A percentile compares a stretch with the other conserved stretches of the same genome.
phyloP scores from a whole-genome alignment of 129 eudicot genomes.

The Flaveria linearis region DNA sequence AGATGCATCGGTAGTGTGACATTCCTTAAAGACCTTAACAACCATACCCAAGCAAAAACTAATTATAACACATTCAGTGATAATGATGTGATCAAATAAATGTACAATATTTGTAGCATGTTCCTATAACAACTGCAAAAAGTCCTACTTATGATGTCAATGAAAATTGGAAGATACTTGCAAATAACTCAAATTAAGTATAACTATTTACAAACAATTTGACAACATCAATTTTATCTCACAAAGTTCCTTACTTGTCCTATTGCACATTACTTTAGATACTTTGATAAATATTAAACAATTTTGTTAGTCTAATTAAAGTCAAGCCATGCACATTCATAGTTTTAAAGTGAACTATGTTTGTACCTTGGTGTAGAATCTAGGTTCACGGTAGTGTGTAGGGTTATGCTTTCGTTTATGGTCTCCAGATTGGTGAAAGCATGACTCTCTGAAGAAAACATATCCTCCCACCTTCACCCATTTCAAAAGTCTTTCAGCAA shows the following conservation, averaged over 20 bases:
- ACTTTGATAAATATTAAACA: neutral
- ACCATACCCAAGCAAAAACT: slow-evolving; percentile 13
- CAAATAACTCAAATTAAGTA: neutral
- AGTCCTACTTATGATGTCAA: neutral
- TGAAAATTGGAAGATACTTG: neutral
- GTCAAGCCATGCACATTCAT: neutral
- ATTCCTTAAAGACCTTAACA: slow-evolving; percentile 75
- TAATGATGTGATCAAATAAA: neutral
- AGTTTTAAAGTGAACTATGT: neutral
- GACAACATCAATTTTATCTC: neutral
- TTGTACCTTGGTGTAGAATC: slow-evolving; percentile 87
- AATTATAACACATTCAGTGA: neutral
- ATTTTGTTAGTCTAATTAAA: neutral
- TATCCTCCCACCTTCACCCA: slow-evolving; percentile 96
- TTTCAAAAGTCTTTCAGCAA: slow-evolving; percentile 64
- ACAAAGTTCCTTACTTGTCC: neutral
- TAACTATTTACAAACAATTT: slow-evolving; percentile 5
- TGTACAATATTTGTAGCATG: slow-evolving; percentile 4
- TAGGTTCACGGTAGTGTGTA: slow-evolving; percentile 87
- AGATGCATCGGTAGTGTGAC: slow-evolving; percentile 55
- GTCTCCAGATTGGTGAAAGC: slow-evolving; percentile 95
- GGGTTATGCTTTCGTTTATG: slow-evolving; percentile 80
- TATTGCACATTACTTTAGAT: slow-evolving; percentile 4
- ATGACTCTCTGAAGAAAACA: slow-evolving; percentile 88
- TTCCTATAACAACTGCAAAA: neutral